Evolutionary conservation across 768 basidiomycete species (phyloP), one percentile per base, ranked within the genome.

Genomic region (Russula ochroleuca): DNA sequence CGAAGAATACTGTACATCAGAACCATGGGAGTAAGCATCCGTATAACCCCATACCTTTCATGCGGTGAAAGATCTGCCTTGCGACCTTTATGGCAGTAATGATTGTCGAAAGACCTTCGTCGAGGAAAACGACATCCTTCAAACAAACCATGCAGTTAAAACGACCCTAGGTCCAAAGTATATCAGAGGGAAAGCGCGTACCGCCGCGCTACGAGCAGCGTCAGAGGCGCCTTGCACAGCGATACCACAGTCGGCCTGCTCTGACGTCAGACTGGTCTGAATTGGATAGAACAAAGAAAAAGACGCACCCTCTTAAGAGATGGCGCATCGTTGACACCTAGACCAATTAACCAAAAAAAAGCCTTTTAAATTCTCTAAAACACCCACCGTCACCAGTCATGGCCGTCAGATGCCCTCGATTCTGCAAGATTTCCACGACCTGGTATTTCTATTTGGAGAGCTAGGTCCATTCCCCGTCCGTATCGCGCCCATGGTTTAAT

Each of bases 21-120:
- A 48, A 17, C 33, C n/a, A 13, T 23, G 37, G 10, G 10, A 14
- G 37, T 33, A 13, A 13, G 19, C 8, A 7, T 9, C 10, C 5
- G 31, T 28, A 35, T 25, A 41, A 48, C n/a, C 6, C 8, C 67
- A 71, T 73, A 57, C 76, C 77, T 70, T 77, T 76, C 79, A 78
- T 77, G 51, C 80, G 75, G 65, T 81, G 79, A 73, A 81, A 81
- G 67, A 81, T 81, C 68, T 80, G 78, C 25, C 80, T 73, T 2
- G 80, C 77, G 4, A 78, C 79, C 68, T 80, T 80, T 72, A 81
- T 79, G 53, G 76, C 71, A 9, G 78, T 79, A 65, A 81, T 79
- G 61, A 75, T 76, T 11, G 75, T 73, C 37, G 67, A 71, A 7
- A 80, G 71, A 59, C 80, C 80, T 56, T 79, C 78, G 65, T 79